phyloP scores from a whole-genome alignment of 345 rosid genomes.

The Syzygium grande region DNA sequence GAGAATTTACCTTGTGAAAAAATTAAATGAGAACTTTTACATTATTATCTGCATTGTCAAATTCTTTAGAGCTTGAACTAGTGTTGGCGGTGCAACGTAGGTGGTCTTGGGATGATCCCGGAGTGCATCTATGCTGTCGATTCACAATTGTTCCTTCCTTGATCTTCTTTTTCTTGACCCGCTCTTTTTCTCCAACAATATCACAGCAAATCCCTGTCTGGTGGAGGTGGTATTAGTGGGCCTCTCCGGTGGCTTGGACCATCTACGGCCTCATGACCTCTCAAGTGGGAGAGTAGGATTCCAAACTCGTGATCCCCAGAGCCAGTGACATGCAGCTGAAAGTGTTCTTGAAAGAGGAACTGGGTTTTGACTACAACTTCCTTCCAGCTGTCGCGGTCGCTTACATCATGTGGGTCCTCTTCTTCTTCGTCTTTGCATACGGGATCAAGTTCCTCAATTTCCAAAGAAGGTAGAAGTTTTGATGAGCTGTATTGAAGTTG shows the following conservation, averaged over 20 bases:
- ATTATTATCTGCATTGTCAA: background rate
- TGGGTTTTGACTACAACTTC: conserved; percentile 49
- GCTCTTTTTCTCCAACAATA: background rate
- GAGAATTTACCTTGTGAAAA: background rate
- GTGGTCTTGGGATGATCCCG: background rate
- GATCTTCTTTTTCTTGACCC: background rate
- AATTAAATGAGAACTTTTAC: background rate
- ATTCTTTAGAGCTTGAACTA: background rate
- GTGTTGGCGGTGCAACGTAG: background rate
- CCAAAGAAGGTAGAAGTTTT: conserved; percentile 7
- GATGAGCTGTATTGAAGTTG: background rate
- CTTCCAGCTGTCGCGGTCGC: conserved; percentile 53
- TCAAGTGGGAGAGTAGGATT: conserved; percentile 51
- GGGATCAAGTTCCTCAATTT: conserved; percentile 18
- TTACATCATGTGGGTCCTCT: conserved; percentile 22
- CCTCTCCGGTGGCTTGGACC: conserved; percentile 71
- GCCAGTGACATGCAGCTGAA: conserved; percentile 12
- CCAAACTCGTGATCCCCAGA: conserved; percentile 33
- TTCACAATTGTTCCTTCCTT: background rate
- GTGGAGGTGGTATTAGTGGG: conserved; percentile 97
- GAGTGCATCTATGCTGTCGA: background rate
- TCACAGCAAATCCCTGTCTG: conserved; percentile 65
- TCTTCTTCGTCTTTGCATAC: conserved; percentile 16
- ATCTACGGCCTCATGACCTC: conserved; percentile 65
- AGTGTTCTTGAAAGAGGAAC: conserved; percentile 26